Conservation (phyloP, 768 basidiomycete genomes). For the Kwoniella dejecticola region DNA sequence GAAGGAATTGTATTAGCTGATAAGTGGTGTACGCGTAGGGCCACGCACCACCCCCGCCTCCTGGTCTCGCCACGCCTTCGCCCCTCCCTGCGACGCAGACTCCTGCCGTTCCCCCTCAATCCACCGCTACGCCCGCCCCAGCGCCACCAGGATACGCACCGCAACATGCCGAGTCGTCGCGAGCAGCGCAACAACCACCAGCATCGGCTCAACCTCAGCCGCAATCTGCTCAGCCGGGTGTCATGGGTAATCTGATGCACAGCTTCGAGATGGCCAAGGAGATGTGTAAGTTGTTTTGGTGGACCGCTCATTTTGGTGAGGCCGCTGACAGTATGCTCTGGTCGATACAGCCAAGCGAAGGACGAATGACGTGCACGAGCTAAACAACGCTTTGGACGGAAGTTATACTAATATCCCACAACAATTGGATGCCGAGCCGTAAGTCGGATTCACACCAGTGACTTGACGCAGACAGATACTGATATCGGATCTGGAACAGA, state of each 20-base stretch:
- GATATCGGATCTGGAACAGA: slow-evolving; percentile 58
- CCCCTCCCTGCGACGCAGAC: slow-evolving; percentile 18
- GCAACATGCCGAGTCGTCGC: slow-evolving; percentile 49
- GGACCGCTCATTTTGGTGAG: background rate
- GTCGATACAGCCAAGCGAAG: slow-evolving; percentile 45
- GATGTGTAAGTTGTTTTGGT: slow-evolving; percentile 65
- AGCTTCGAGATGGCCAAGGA: slow-evolving; percentile 96
- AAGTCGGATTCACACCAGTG: too few species aligned
- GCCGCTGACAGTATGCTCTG: slow-evolving; percentile 3
- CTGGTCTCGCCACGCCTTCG: slow-evolving; percentile 24
- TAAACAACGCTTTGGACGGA: slow-evolving; percentile 91
- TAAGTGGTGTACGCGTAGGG: too few species aligned
- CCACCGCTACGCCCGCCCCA: slow-evolving; percentile 53
- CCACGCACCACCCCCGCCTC: slow-evolving; percentile 37
- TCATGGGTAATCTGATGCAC: slow-evolving; percentile 88
- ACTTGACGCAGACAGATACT: background rate
- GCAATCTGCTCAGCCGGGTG: slow-evolving; percentile 48
- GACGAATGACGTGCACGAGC: slow-evolving; percentile 73
- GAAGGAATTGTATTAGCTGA: too few species aligned
- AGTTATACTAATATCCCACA: slow-evolving; percentile 85
- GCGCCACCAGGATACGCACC: slow-evolving; percentile 63
- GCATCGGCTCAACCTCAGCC: slow-evolving; percentile 1
- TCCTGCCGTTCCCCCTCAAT: slow-evolving; percentile 14
- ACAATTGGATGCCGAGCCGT: slow-evolving; percentile 95
- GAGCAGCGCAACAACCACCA: slow-evolving; percentile 19